Evolutionary conservation across 2,329 filamentous ascomycete genomes (phyloP).

Genomic region (Cytospora chrysosperma): DNA sequence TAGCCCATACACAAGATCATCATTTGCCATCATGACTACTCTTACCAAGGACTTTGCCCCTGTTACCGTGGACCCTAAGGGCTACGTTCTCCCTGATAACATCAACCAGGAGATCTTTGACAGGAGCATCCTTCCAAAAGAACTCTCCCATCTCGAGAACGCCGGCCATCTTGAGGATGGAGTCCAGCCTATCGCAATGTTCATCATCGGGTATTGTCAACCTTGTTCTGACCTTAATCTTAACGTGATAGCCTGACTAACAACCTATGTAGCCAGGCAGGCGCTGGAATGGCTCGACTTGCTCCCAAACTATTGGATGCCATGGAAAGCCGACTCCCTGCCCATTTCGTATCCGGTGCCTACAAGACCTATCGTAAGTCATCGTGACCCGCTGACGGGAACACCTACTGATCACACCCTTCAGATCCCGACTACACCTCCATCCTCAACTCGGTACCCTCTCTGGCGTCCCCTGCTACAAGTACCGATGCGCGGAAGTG

Average conservation of each 20-base stretch:
- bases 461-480: conserved; percentile 35
- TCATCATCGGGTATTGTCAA: conserved; percentile 39
- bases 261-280: conserved; percentile 38
- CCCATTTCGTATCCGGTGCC: conserved; percentile 49
- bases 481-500: conserved; percentile 43
- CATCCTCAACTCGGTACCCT: conserved; percentile 29
- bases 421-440: conserved; percentile 39
- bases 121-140: conserved; percentile 33
- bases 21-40: background rate
- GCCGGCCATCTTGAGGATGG: conserved; percentile 20
- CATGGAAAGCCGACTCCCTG: conserved; percentile 24
- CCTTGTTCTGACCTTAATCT: background rate
- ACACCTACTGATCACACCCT: background rate
- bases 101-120: conserved; percentile 9
- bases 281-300: conserved; percentile 48
- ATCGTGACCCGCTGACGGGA: background rate
- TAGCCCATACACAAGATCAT: background rate
- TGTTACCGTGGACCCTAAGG: background rate
- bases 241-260: background rate
- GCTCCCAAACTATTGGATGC: conserved; percentile 39
- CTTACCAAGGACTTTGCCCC: background rate
- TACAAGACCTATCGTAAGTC: conserved; percentile 45
- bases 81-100: background rate
- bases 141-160: conserved; percentile 30
- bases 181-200: conserved; percentile 38